Conservation (phyloP, 805 yeast genomes). For the Candida nonsorbophila region DNA sequence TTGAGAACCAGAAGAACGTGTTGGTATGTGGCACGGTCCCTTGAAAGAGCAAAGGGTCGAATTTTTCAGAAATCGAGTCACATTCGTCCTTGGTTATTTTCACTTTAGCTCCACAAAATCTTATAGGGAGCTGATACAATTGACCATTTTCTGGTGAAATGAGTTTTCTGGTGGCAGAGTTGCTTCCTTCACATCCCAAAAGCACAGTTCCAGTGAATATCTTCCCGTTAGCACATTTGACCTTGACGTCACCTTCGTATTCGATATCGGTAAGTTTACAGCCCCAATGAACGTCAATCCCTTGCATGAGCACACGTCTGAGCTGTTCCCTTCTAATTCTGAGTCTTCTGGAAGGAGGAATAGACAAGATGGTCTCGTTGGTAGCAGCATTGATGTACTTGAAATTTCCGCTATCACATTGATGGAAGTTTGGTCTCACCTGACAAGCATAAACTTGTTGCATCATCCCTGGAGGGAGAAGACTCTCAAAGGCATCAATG, state of each 20-base stretch:
- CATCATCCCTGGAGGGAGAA: constrained; percentile 16
- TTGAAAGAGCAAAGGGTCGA: constrained; percentile 23
- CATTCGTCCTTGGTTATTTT: constrained; percentile 14
- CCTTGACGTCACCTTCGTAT: constrained; percentile 5
- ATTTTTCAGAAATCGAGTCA: constrained; percentile 9
- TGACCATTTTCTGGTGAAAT: constrained; percentile 13
- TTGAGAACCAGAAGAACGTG: constrained; percentile 23
- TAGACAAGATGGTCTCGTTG: constrained; percentile 17
- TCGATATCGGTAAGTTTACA: constrained; percentile 12
- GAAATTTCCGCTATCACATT: constrained; percentile 20
- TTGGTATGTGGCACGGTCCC: constrained; percentile 19
- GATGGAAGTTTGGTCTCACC: constrained; percentile 19
- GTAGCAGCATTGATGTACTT: constrained; percentile 21
- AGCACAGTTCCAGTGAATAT: constrained; percentile 13
- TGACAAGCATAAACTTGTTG: constrained; percentile 15
- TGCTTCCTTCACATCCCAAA: constrained; percentile 21
- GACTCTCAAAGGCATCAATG: constrained; percentile 12
- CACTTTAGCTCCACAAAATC: constrained; percentile 21
- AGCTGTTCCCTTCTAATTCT: constrained; percentile 23
- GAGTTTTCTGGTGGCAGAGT: constrained; percentile 15
- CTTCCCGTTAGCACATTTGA: constrained; percentile 10
- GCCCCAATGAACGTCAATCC: constrained; percentile 21
- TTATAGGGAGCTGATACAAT: constrained; percentile 17
- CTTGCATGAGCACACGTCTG: constrained; percentile 14
- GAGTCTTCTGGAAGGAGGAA: constrained; percentile 22